A percentile compares a stretch with the other conserved stretches of the same genome.
phyloP scores from a whole-genome alignment of 768 basidiomycete genomes.

The Termitomyces sp. region DNA sequence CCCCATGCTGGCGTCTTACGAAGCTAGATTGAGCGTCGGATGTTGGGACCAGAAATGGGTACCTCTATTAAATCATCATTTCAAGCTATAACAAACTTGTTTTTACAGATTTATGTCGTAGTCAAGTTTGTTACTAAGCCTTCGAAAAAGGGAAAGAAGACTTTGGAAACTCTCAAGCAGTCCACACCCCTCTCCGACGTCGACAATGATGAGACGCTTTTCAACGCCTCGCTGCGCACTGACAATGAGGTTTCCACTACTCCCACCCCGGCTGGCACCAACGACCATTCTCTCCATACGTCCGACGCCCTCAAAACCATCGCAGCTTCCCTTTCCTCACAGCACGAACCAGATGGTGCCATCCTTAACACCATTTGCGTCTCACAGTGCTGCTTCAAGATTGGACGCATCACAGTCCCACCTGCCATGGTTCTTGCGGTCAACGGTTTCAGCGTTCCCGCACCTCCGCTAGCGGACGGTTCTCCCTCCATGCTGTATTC shows the following conservation, averaged over 20 bases:
- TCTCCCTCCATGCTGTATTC: constrained; percentile 38
- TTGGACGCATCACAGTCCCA: constrained; percentile 68
- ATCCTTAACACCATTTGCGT: constrained; percentile 59
- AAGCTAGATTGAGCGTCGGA: constrained; percentile 51
- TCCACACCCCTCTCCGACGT: constrained; percentile 3
- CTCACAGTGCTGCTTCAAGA: constrained; percentile 64
- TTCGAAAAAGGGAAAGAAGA: constrained; percentile 25
- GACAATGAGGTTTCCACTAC: constrained; percentile 23
- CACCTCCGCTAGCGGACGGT: constrained; percentile 9
- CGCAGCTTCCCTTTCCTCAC: constrained; percentile 23
- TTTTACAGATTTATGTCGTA: constrained; percentile 53
- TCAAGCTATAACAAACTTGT: not conserved
- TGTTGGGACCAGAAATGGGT: constrained; percentile 81
- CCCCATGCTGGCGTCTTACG: constrained; percentile 54
- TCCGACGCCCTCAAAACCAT: constrained; percentile 26
- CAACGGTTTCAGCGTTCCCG: constrained; percentile 47
- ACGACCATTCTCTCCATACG: constrained; percentile 20
- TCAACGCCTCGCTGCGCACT: constrained; percentile 29
- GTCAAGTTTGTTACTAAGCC: constrained; percentile 60
- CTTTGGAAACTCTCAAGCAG: constrained; percentile 10
- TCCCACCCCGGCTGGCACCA: constrained; percentile 13
- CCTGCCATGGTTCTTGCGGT: constrained; percentile 56
- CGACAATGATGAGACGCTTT: constrained; percentile 11
- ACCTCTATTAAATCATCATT: not conserved
- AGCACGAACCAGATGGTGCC: constrained; percentile 48